Base-by-base conservation (phyloP, 1,139 yeast genomes). In the Geotrichum aggregatum region DNA sequence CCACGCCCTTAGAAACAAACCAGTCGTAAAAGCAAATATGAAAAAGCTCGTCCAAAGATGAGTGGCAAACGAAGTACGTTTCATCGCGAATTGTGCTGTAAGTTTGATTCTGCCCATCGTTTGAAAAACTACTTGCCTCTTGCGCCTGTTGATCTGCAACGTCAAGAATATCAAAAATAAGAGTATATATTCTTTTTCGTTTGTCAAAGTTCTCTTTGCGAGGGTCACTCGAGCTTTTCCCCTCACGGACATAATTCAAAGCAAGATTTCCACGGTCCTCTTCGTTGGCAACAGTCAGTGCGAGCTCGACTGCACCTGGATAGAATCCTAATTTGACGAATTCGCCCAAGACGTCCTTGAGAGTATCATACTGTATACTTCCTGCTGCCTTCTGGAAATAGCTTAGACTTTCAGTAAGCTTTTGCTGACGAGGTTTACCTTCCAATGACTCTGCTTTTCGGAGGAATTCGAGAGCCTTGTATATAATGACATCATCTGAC, bases 21-120 rank as follows among this genome's bases (percentile, higher is more conserved):
- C 98, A 94, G 65, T 87, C 95, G 67, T 94, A 94, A 59, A 92
- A 80, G 59, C 87, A 86, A 67, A 84, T 88, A 59, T 94, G 98
- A 76, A 94, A 94, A 14, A 81, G 68, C 63, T 84, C 87, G 64
- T 92, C 98, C 47, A 78, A 75, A 47, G 85, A 83, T 13, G 79
- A 78, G 63, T 88, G 82, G 57, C 95, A 87, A 11, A 85, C 77
- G 19, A 78, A 78, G 63, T 91, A 91, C 26, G 94, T 80, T 44
- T 80, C 77, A 60, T 87, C 87, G 60, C 95, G 78, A 24, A 83
- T 68, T 78, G 76, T 54, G 80, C 57, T 58, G 24, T 56, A 56
- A 30, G 44, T 50, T 47, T 49, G 55, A 42, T 33, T 44, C 56
- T 50, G 35, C 21, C 45, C 62, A 70, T 67, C 7, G 14, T 19